Percentiles rank a stretch among this genome's conserved stretches.
Conservation (phyloP, 257 asterid genomes). For the Lycium ferocissimum region DNA sequence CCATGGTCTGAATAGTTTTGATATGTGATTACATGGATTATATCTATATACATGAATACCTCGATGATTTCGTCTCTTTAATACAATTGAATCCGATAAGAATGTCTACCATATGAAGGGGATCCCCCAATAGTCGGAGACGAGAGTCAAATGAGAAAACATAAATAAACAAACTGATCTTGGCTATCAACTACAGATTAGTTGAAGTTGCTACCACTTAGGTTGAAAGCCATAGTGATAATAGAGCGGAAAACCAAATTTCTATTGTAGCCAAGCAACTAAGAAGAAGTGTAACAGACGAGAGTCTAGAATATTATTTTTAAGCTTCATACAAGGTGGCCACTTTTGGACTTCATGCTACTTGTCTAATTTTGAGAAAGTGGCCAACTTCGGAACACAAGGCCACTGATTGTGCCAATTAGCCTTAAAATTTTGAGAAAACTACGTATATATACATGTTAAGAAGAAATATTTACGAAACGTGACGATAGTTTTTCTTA, state of each 20-base stretch:
- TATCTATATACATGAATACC: background rate
- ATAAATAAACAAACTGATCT: no score
- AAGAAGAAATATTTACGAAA: no score
- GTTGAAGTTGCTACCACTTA: background rate
- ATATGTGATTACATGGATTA: background rate
- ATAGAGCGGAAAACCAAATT: background rate
- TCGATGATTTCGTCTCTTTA: background rate
- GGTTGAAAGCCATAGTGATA: background rate
- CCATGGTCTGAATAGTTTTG: background rate
- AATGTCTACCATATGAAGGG: background rate
- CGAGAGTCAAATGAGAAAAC: background rate
- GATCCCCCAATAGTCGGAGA: background rate
- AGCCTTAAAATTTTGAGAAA: background rate
- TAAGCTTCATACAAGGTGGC: background rate
- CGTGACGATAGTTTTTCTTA: no score
- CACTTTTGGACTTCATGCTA: background rate
- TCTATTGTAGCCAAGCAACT: background rate
- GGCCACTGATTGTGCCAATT: background rate
- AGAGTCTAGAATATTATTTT: background rate
- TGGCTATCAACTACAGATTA: background rate
- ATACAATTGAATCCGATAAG: background rate
- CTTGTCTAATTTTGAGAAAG: background rate
- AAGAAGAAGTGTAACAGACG: background rate
- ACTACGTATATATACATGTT: no score
- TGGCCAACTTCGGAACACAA: background rate